A percentile compares a stretch with the other conserved stretches of the same genome.
These are phyloP conservation scores for Pittosporum tobira DNA, from an alignment of 129 eudicot species.

Conservation along the genomic window DNA sequence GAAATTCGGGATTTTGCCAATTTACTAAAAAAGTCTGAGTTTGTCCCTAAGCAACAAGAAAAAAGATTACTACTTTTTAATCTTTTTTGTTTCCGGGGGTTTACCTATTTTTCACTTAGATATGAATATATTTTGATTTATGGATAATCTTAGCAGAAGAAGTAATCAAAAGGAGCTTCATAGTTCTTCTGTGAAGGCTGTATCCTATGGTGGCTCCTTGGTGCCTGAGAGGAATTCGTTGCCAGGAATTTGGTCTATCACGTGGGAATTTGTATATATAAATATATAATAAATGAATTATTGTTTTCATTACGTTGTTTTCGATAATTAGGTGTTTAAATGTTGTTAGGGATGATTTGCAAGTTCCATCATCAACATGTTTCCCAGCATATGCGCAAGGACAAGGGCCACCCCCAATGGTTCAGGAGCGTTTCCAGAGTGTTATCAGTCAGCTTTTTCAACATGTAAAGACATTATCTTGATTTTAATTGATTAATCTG, in stretches of 20 bases:
- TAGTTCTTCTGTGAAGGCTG: slow-evolving; percentile 42
- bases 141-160: slow-evolving; percentile 30
- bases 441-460: slow-evolving; percentile 89
- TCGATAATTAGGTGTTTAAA: neutral
- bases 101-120: too few species aligned
- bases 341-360: slow-evolving; percentile 69
- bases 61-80: too few species aligned
- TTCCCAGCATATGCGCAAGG: slow-evolving; percentile 65
- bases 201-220: slow-evolving; percentile 35
- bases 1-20: too few species aligned
- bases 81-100: too few species aligned
- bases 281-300: neutral
- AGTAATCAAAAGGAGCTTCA: slow-evolving; percentile 22
- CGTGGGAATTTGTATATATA: slow-evolving; percentile 35
- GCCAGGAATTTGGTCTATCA: slow-evolving; percentile 71
- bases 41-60: too few species aligned
- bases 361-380: slow-evolving; percentile 78
- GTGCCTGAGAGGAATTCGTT: slow-evolving; percentile 34
- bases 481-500: neutral
- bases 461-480: slow-evolving; percentile 48
- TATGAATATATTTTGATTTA: too few species aligned
- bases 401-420: slow-evolving; percentile 80
- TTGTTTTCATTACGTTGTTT: neutral
- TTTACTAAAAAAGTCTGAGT: too few species aligned
- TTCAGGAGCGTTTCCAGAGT: slow-evolving; percentile 76